Evolutionary conservation across 805 yeast species (phyloP).

Genomic region (Candida stauntonica): DNA sequence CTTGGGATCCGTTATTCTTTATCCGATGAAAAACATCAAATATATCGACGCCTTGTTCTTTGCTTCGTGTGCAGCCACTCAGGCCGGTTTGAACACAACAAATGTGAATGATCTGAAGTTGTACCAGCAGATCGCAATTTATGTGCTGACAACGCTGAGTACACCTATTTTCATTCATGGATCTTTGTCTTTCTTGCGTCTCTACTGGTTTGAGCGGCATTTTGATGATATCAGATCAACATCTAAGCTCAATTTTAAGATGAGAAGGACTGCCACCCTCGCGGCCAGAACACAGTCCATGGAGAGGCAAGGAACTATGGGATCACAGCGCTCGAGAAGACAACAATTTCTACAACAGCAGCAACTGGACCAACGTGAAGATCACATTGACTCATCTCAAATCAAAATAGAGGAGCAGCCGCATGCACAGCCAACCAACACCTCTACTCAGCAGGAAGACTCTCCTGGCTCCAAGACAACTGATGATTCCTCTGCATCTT

Average conservation of each 20-base stretch:
- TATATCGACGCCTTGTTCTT: conserved; percentile 82
- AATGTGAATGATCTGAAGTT: conserved; percentile 57
- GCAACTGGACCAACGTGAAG: too few species aligned
- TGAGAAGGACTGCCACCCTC: conserved; percentile 76
- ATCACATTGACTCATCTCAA: too few species aligned
- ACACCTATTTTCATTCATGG: conserved; percentile 91
- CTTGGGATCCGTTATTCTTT: conserved; percentile 69
- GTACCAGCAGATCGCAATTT: conserved; percentile 79
- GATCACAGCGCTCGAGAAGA: conserved; percentile 7
- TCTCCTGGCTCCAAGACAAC: conserved; percentile 8
- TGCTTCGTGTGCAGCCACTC: conserved; percentile 75
- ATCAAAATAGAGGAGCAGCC: neutral
- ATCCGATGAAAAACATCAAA: conserved; percentile 58
- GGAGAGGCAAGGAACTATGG: conserved; percentile 19
- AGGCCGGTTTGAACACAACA: conserved; percentile 86
- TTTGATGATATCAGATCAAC: conserved; percentile 76
- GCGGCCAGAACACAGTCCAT: conserved; percentile 44
- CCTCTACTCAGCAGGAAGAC: too few species aligned
- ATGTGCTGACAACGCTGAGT: conserved; percentile 56
- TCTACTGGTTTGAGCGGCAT: conserved; percentile 85
- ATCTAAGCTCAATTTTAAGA: conserved; percentile 73
- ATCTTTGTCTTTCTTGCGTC: conserved; percentile 65
- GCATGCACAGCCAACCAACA: too few species aligned
- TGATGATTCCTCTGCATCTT: conserved; percentile 14
- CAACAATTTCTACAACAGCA: too few species aligned